Evolutionary conservation across 805 yeast genomes (phyloP).

Genomic region (Cyberlindnera euphorbiiphila): DNA sequence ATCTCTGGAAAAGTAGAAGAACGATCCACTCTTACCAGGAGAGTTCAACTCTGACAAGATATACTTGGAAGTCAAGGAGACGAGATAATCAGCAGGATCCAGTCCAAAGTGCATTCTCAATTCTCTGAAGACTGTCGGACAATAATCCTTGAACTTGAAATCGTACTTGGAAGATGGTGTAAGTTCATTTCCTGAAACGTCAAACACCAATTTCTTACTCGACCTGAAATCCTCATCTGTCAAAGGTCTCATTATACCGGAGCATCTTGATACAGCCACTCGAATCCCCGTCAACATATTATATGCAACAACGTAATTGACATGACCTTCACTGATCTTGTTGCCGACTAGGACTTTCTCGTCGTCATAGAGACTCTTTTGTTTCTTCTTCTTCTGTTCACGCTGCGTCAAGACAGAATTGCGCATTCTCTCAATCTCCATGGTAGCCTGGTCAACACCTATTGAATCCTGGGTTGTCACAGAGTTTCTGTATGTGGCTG

Average conservation of each 20-base stretch:
- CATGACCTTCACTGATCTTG: slow-evolving; percentile 88
- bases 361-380: slow-evolving; percentile 42
- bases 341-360: slow-evolving; percentile 69
- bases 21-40: slow-evolving; percentile 96
- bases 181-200: slow-evolving; percentile 77
- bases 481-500: slow-evolving; percentile 12
- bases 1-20: slow-evolving; percentile 92
- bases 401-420: slow-evolving; percentile 43
- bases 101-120: slow-evolving; percentile 74
- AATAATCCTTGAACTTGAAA: slow-evolving; percentile 93
- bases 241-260: slow-evolving; percentile 76
- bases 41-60: slow-evolving; percentile 89
- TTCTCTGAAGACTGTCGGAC: slow-evolving; percentile 91
- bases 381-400: slow-evolving; percentile 33
- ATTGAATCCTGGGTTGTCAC: slow-evolving; percentile 24
- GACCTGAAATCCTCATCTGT: slow-evolving; percentile 65
- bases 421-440: slow-evolving; percentile 50
- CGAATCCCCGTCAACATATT: slow-evolving; percentile 97
- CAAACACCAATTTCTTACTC: slow-evolving; percentile 81
- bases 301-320: slow-evolving; percentile 89
- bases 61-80: slow-evolving; percentile 89
- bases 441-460: slow-evolving; percentile 34
- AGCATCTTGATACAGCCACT: slow-evolving; percentile 88
- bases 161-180: slow-evolving; percentile 94
- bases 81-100: slow-evolving; percentile 93